Evolutionary conservation across 2,329 filamentous ascomycete species (phyloP).

Genomic region (Chaetomium strumarium): DNA sequence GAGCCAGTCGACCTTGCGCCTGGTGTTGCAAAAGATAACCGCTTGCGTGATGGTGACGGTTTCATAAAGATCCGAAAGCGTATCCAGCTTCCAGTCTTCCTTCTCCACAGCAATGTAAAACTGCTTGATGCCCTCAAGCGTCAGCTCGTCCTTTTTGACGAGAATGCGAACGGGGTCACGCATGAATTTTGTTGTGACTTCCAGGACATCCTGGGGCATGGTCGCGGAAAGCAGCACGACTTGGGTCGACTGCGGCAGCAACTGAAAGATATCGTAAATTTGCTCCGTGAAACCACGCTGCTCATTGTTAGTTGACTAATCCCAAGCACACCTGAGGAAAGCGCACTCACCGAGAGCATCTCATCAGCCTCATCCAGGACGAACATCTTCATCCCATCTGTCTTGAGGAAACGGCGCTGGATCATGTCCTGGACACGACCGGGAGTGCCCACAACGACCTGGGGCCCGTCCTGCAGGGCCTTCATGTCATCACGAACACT

Average conservation of each 20-base stretch:
- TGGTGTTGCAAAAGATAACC: conserved; percentile 99
- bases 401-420: conserved; percentile 93
- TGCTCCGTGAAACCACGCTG: conserved; percentile 98
- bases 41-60: conserved; percentile 99
- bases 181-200: conserved; percentile 99
- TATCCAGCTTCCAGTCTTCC: conserved; percentile 99
- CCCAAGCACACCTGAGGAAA: background rate
- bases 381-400: conserved; percentile 99
- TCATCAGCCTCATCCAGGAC: conserved; percentile 99
- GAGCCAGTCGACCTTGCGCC: conserved; percentile 99
- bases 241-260: conserved; percentile 95
- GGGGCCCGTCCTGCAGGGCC: conserved; percentile 89
- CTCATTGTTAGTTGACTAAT: conserved; percentile 32
- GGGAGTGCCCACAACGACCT: conserved; percentile 95
- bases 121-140: conserved; percentile 99
- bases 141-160: conserved; percentile 99
- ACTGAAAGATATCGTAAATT: conserved; percentile 99
- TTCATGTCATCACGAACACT: conserved; percentile 98
- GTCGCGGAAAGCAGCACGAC: conserved; percentile 97
- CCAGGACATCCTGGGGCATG: conserved; percentile 97
- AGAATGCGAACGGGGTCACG: conserved; percentile 97
- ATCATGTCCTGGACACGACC: conserved; percentile 99
- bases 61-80: conserved; percentile 97
- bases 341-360: conserved; percentile 76
- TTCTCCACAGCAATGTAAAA: conserved; percentile 99